phyloP scores from a whole-genome alignment of 1,139 yeast species.

The Diutina siamensis region DNA sequence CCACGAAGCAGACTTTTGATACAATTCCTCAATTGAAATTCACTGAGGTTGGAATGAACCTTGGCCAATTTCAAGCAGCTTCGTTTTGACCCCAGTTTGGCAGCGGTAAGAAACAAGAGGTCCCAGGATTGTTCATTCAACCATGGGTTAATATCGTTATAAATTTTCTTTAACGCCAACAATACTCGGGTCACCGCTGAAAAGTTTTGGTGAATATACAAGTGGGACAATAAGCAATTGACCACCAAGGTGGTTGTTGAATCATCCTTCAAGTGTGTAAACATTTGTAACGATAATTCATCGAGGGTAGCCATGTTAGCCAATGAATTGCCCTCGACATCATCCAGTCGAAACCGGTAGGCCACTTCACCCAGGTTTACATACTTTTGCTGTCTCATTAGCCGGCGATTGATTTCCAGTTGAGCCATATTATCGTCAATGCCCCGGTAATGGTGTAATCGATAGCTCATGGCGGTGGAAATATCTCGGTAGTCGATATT shows the following conservation, averaged over 20 bases:
- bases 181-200: conserved; percentile 21
- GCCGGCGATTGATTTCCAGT: background rate
- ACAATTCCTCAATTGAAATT: conserved; percentile 14
- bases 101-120: conserved; percentile 19
- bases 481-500: background rate
- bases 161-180: conserved; percentile 11
- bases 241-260: conserved; percentile 17
- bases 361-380: background rate
- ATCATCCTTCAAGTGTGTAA: conserved; percentile 10
- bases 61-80: conserved; percentile 18
- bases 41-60: conserved; percentile 14
- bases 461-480: background rate
- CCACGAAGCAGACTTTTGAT: conserved; percentile 19
- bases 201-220: conserved; percentile 24
- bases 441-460: background rate
- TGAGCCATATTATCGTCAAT: background rate
- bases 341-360: background rate
- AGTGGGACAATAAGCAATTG: conserved; percentile 28
- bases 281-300: background rate
- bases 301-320: background rate
- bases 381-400: background rate
- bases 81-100: conserved; percentile 19
- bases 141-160: conserved; percentile 13
- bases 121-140: conserved; percentile 21
- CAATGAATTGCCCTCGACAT: background rate